A percentile compares a stretch with the other conserved stretches of the same genome.
These are phyloP conservation scores for Myxozyma vanderwaltii DNA, from an alignment of 805 yeast species.

Conservation along the genomic window DNA sequence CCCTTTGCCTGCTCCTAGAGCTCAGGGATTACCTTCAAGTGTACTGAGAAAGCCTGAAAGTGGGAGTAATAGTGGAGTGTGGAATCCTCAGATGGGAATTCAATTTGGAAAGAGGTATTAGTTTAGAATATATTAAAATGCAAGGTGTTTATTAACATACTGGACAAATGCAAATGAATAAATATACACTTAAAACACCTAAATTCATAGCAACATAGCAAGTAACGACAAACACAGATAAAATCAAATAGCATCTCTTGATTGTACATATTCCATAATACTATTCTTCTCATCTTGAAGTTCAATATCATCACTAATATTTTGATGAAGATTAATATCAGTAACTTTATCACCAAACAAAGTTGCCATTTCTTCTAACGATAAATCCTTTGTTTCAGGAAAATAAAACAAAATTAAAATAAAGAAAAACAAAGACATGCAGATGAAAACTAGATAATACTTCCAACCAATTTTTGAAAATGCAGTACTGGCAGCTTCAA, in stretches of 20 bases:
- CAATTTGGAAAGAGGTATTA: slow-evolving; percentile 26
- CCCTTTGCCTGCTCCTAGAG: slow-evolving; percentile 32
- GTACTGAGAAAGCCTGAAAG: slow-evolving; percentile 12
- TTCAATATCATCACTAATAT: slow-evolving; percentile 1
- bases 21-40: slow-evolving; percentile 29
- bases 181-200: neutral
- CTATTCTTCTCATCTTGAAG: slow-evolving; percentile 2
- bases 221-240: neutral
- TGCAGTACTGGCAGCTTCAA: slow-evolving; percentile 20
- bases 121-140: neutral
- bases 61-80: slow-evolving; percentile 9
- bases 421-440: slow-evolving; percentile 7
- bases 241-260: neutral
- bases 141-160: too few relatives aligned
- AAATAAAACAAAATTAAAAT: slow-evolving; percentile 6
- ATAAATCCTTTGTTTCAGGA: slow-evolving; percentile 13
- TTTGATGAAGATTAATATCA: slow-evolving; percentile 10
- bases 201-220: neutral
- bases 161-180: neutral
- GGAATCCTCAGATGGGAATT: slow-evolving; percentile 31
- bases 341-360: slow-evolving; percentile 16
- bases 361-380: slow-evolving; percentile 10
- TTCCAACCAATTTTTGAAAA: slow-evolving; percentile 21
- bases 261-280: neutral
- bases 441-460: slow-evolving; percentile 53